phyloP scores from a whole-genome alignment of 2,329 filamentous ascomycete genomes.

The Calonectria pteridis region DNA sequence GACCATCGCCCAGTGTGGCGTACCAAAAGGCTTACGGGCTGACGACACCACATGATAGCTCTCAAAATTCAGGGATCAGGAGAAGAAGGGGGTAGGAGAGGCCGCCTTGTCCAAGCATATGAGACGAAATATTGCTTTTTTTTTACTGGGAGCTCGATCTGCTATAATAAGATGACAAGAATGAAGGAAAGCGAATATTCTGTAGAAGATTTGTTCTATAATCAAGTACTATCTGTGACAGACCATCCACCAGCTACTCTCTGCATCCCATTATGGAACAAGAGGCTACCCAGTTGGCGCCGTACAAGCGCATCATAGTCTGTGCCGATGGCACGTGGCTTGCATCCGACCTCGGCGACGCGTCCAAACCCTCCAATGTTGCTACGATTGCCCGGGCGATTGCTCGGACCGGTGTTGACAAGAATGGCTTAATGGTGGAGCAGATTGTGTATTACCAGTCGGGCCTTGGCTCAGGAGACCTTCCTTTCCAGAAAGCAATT shows the following conservation, averaged over 20 bases:
- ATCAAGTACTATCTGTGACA: background rate
- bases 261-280: background rate
- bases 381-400: background rate
- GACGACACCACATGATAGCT: background rate
- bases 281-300: background rate
- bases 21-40: background rate
- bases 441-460: background rate
- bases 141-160: background rate
- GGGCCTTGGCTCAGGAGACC: background rate
- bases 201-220: background rate
- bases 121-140: background rate
- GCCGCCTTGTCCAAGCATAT: background rate
- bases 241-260: background rate
- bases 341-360: background rate
- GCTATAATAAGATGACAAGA: background rate
- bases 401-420: background rate
- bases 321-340: background rate
- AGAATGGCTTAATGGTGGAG: background rate
- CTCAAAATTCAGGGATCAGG: background rate
- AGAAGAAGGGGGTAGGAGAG: background rate
- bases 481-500: background rate
- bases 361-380: background rate
- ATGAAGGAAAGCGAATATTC: background rate
- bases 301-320: background rate
- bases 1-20: background rate